These are phyloP conservation scores for Beauveria caledonica DNA, from an alignment of 2,329 filamentous ascomycete genomes.

Conservation along the genomic window DNA sequence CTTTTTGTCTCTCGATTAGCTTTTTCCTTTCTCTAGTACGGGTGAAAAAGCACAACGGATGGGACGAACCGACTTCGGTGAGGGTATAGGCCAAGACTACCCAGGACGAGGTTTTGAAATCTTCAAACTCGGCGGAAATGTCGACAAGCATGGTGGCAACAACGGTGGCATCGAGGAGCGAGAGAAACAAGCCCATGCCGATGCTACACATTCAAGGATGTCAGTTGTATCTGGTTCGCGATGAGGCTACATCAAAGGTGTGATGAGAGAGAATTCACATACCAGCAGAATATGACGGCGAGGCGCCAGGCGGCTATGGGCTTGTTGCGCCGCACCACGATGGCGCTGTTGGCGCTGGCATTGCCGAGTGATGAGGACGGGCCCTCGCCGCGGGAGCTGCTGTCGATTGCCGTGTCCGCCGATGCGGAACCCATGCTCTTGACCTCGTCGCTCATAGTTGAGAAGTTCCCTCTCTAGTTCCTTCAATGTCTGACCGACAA, in stretches of 20 bases:
- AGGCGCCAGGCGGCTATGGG: conserved; percentile 15
- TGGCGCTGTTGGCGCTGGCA: background rate
- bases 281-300: conserved; percentile 14
- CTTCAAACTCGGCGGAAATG: conserved; percentile 9
- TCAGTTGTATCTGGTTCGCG: no score
- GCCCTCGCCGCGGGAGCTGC: background rate
- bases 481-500: no score
- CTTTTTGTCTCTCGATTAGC: background rate
- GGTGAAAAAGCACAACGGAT: background rate
- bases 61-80: conserved; percentile 11
- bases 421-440: conserved; percentile 4
- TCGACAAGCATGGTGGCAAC: conserved; percentile 13
- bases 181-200: conserved; percentile 12
- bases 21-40: background rate
- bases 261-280: background rate
- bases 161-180: conserved; percentile 12
- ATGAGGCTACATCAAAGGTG: no score
- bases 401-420: background rate
- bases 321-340: conserved; percentile 13
- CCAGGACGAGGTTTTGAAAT: conserved; percentile 10
- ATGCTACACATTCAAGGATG: background rate
- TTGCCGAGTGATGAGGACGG: background rate
- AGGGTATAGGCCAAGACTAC: conserved; percentile 12
- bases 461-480: background rate
- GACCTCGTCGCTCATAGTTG: background rate